These are phyloP conservation scores for Hirschfeldia incana DNA, from an alignment of 345 rosid genomes.

Conservation along the genomic window DNA sequence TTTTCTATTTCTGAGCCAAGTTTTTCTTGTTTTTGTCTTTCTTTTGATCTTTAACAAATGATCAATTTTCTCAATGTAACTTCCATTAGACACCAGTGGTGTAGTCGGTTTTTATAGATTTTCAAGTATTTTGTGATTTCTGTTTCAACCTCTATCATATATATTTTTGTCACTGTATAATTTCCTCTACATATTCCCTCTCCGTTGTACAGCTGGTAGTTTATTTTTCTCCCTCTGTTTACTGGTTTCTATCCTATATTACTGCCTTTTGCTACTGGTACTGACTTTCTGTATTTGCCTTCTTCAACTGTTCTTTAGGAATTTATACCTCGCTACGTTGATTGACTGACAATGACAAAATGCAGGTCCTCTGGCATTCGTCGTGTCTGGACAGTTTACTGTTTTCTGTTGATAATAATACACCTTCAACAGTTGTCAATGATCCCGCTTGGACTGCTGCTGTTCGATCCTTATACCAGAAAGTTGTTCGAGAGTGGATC, in stretches of 20 bases:
- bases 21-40: background rate
- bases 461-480: slow-evolving; percentile 85
- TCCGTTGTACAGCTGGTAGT: background rate
- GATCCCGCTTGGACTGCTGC: slow-evolving; percentile 87
- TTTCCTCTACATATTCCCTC: background rate
- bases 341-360: slow-evolving; percentile 20
- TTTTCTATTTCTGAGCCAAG: background rate
- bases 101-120: background rate
- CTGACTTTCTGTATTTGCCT: slow-evolving; percentile 12
- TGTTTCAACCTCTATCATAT: slow-evolving; percentile 4
- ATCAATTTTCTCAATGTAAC: slow-evolving; percentile 12
- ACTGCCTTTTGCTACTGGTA: slow-evolving; percentile 2
- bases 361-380: slow-evolving; percentile 98
- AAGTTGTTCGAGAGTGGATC: slow-evolving; percentile 87
- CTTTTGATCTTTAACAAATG: slow-evolving; percentile 7
- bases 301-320: background rate
- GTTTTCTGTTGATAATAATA: slow-evolving; percentile 69
- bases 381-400: slow-evolving; percentile 84
- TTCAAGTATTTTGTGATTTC: slow-evolving; percentile 11
- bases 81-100: slow-evolving; percentile 9
- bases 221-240: slow-evolving; percentile 14
- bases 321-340: slow-evolving; percentile 1
- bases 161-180: background rate
- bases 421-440: slow-evolving; percentile 65
- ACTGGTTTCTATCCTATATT: background rate